Percentiles rank a stretch among this genome's conserved stretches.
Evolutionary conservation across 139 green algal species (phyloP).

Genomic region (Chlamydomonas incerta): DNA sequence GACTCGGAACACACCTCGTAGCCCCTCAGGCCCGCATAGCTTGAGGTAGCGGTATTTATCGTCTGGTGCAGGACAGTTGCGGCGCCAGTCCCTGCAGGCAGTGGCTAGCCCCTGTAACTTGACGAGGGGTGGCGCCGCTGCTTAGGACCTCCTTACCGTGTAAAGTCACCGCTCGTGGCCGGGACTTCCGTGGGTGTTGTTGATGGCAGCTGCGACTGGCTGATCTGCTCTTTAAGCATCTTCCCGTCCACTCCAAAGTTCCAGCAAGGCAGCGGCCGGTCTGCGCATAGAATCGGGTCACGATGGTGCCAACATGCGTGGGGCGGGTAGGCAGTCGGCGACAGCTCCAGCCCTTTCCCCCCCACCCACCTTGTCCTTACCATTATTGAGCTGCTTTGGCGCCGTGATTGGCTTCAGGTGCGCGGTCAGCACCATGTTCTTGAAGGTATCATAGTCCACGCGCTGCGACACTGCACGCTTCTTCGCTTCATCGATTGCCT

Average conservation of each 20-base stretch:
- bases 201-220: not conserved
- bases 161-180: constrained; percentile 46
- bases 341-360: too few species aligned
- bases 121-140: too few species aligned
- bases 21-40: constrained; percentile 31
- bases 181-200: not conserved
- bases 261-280: constrained; percentile 33
- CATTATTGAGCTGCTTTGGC: not conserved
- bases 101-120: too few species aligned
- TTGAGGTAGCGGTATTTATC: constrained; percentile 55
- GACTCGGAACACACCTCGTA: constrained; percentile 54
- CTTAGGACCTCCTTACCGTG: constrained; percentile 6
- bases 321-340: too few species aligned
- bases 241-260: constrained; percentile 44
- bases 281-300: not conserved
- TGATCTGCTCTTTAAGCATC: not conserved
- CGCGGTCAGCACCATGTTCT: constrained; percentile 76
- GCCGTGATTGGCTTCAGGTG: constrained; percentile 59
- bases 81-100: constrained; percentile 50
- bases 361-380: not conserved
- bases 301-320: too few species aligned
- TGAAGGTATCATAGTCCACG: constrained; percentile 82
- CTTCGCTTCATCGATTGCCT: constrained; percentile 68
- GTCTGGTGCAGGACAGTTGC: constrained; percentile 42
- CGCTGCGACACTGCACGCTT: constrained; percentile 72